Conservation (phyloP, 768 basidiomycete species). For the Lactifluus piperatus region DNA sequence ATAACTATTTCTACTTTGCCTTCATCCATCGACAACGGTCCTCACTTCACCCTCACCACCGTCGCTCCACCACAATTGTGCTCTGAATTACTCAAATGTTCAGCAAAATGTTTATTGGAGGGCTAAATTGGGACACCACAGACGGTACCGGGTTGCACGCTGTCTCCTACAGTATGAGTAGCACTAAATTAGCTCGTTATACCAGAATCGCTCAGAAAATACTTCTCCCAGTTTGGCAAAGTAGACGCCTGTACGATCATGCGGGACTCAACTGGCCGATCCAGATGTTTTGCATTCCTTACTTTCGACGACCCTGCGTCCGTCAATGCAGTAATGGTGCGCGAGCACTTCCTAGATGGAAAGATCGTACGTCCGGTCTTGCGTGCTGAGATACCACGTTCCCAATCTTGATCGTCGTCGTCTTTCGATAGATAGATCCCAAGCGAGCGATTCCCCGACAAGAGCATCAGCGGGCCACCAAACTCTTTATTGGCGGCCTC, state of each 20-base stretch:
- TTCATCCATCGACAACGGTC: slow-evolving; percentile 24
- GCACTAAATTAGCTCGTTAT: slow-evolving; percentile 29
- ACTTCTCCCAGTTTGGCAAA: slow-evolving; percentile 91
- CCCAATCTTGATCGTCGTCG: neutral
- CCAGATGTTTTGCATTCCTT: slow-evolving; percentile 93
- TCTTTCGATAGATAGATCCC: slow-evolving; percentile 74
- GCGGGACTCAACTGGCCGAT: slow-evolving; percentile 89
- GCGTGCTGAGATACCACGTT: neutral
- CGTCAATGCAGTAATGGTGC: slow-evolving; percentile 90
- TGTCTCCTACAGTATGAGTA: slow-evolving; percentile 29
- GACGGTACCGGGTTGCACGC: slow-evolving; percentile 62
- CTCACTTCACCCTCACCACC: slow-evolving; percentile 10
- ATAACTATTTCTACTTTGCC: slow-evolving; percentile 51
- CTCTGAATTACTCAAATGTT: slow-evolving; percentile 19
- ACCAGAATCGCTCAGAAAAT: slow-evolving; percentile 64
- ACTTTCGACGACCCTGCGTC: slow-evolving; percentile 88
- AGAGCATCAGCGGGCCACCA: slow-evolving; percentile 86
- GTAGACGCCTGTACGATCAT: slow-evolving; percentile 97
- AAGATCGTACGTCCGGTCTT: slow-evolving; percentile 64
- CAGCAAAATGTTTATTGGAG: slow-evolving; percentile 99
- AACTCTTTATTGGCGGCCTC: slow-evolving; percentile 91
- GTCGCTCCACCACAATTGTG: slow-evolving; percentile 11
- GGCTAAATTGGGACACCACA: slow-evolving; percentile 97
- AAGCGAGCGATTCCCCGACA: slow-evolving; percentile 95
- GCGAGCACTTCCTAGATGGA: slow-evolving; percentile 89